These are phyloP conservation scores for Chytriomyces hyalinus DNA, from an alignment of 192 early-diverging fungal species.

Conservation along the genomic window DNA sequence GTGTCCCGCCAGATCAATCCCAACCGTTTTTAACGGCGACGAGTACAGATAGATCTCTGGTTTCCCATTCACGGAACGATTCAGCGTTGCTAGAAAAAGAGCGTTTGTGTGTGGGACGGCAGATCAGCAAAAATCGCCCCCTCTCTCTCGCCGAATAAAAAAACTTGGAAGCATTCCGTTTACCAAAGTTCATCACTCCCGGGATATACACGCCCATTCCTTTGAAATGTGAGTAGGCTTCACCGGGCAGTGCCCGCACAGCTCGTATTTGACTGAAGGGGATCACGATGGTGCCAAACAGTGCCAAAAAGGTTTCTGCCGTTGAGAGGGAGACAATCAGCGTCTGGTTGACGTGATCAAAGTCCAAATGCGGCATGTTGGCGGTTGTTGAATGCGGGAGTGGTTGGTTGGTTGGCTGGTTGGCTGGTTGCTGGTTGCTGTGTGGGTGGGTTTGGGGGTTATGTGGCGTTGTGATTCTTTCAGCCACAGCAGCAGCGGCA, in stretches of 20 bases:
- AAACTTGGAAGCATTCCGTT: background rate
- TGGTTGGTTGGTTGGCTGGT: background rate
- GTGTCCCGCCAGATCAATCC: constrained; percentile 22
- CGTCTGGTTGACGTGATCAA: background rate
- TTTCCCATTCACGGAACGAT: constrained; percentile 14
- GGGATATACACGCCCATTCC: constrained; percentile 30
- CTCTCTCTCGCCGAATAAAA: background rate
- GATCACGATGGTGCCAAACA: constrained; percentile 26
- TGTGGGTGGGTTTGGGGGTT: too few relatives aligned
- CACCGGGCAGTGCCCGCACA: constrained; percentile 20
- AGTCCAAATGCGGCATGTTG: constrained; percentile 20
- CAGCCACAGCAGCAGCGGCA: too few relatives aligned
- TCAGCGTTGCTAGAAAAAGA: constrained; percentile 11
- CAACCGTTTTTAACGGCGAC: constrained; percentile 25
- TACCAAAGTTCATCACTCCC: constrained; percentile 29
- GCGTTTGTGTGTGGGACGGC: background rate
- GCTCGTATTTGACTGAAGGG: constrained; percentile 16
- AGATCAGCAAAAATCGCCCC: background rate
- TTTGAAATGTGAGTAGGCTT: constrained; percentile 30
- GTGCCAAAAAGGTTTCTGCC: constrained; percentile 28
- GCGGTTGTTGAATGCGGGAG: background rate
- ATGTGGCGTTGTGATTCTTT: too few relatives aligned
- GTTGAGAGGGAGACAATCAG: constrained; percentile 23
- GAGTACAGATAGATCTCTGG: constrained; percentile 32
- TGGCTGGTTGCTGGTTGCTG: too few relatives aligned